A percentile compares a stretch with the other conserved stretches of the same genome.
Evolutionary conservation across 257 asterid genomes (phyloP).

Genomic region (Phtheirospermum japonicum): DNA sequence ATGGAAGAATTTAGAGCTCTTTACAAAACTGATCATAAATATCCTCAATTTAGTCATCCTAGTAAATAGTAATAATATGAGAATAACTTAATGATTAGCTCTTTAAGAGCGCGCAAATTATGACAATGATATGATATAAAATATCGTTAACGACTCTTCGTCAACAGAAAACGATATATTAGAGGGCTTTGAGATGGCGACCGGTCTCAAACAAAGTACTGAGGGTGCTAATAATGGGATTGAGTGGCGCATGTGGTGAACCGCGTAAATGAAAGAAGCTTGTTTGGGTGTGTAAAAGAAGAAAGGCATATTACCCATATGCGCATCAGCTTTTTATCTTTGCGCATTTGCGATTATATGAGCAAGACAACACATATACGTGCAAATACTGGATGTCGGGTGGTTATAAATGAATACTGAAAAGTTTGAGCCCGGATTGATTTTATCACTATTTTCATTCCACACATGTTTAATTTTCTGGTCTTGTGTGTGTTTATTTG

Average conservation of each 20-base stretch:
- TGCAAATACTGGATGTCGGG: not conserved
- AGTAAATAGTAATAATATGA: no score
- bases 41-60: no score
- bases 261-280: not conserved
- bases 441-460: no score
- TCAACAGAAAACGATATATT: not conserved
- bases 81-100: no score
- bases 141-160: no score
- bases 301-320: conserved; percentile 11
- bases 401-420: not conserved
- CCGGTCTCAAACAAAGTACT: not conserved
- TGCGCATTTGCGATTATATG: not conserved
- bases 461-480: no score
- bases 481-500: no score
- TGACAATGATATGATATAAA: no score
- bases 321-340: not conserved
- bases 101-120: no score
- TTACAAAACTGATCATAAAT: no score
- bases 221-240: not conserved
- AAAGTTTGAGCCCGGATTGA: no score
- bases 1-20: no score
- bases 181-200: not conserved
- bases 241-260: not conserved
- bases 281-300: conserved; percentile 23
- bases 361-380: conserved; percentile 14